Evolutionary conservation across 2,329 filamentous ascomycete genomes (phyloP).

Genomic region (Monilinia polystroma): DNA sequence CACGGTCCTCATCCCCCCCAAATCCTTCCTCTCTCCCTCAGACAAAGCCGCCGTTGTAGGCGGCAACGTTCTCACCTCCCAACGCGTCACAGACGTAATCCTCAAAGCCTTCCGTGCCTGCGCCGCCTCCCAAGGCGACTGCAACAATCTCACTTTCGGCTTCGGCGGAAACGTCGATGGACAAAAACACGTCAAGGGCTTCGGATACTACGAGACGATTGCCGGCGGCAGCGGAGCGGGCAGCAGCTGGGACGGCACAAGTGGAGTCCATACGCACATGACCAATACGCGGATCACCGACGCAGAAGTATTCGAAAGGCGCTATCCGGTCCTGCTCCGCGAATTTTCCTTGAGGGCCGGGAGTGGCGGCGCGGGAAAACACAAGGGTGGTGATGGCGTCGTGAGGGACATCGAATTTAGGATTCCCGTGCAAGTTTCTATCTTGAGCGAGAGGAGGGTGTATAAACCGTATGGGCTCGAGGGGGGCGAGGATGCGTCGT

Average conservation of each 20-base stretch:
- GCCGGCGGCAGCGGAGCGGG: constrained; percentile 75
- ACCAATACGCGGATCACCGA: constrained; percentile 84
- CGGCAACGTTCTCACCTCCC: constrained; percentile 77
- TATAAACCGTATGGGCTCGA: constrained; percentile 78
- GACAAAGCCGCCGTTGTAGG: constrained; percentile 78
- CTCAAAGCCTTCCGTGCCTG: constrained; percentile 77
- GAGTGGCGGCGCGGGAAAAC: constrained; percentile 63
- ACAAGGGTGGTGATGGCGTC: constrained; percentile 71
- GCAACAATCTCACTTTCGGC: constrained; percentile 83
- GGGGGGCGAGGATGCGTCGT: constrained; percentile 75
- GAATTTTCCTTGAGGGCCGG: constrained; percentile 64
- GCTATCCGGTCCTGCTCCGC: constrained; percentile 70
- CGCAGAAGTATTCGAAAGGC: constrained; percentile 71
- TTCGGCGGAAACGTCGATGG: constrained; percentile 66
- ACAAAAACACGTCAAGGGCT: constrained; percentile 65
- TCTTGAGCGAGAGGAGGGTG: constrained; percentile 74
- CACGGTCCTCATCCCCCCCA: constrained; percentile 68
- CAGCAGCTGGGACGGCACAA: constrained; percentile 68
- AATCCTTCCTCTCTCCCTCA: constrained; percentile 71
- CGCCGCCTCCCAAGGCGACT: constrained; percentile 76
- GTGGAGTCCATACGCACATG: constrained; percentile 76
- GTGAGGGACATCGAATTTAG: constrained; percentile 79
- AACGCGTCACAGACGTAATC: constrained; percentile 81
- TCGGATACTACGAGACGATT: constrained; percentile 87
- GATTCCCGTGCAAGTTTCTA: constrained; percentile 73